Conservation (phyloP, 225 moss, liverwort and hornwort species). For the Takakia lepidozioides region DNA sequence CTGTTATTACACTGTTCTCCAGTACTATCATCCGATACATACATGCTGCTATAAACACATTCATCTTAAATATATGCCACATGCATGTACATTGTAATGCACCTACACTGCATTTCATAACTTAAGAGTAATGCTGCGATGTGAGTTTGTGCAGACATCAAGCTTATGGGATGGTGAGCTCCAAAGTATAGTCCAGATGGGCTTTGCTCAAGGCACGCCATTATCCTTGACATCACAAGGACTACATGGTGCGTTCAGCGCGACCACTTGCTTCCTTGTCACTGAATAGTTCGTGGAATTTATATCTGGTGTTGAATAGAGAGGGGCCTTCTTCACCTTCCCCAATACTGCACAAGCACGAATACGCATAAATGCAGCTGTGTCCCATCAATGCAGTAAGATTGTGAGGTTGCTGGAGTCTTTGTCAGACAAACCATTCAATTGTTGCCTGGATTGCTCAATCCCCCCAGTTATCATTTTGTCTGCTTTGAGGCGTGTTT, state of each 20-base stretch:
- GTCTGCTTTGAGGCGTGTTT: too few species aligned
- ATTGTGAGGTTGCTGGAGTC: too few species aligned
- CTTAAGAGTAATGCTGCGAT: too few species aligned
- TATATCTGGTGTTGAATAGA: neutral
- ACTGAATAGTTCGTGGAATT: neutral
- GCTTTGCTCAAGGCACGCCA: slow-evolving; percentile 7
- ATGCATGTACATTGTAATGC: too few species aligned
- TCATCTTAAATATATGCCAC: too few species aligned
- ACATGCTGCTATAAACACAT: too few species aligned
- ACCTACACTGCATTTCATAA: too few species aligned
- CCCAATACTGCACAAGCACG: neutral
- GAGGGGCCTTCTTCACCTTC: neutral
- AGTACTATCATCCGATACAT: too few species aligned
- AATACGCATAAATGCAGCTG: too few species aligned
- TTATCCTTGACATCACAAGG: slow-evolving; percentile 4
- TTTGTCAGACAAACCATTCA: neutral
- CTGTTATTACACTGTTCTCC: too few species aligned
- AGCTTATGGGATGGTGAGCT: slow-evolving; percentile 16
- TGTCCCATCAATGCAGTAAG: too few species aligned
- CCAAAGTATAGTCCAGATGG: slow-evolving; percentile 13
- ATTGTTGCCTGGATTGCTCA: neutral
- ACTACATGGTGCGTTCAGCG: slow-evolving; percentile 3
- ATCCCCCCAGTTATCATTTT: neutral
- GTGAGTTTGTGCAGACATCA: slow-evolving; percentile 6
- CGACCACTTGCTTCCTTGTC: too few species aligned